Base-by-base conservation (phyloP, 805 yeast genomes). In the Candida boleticola region DNA sequence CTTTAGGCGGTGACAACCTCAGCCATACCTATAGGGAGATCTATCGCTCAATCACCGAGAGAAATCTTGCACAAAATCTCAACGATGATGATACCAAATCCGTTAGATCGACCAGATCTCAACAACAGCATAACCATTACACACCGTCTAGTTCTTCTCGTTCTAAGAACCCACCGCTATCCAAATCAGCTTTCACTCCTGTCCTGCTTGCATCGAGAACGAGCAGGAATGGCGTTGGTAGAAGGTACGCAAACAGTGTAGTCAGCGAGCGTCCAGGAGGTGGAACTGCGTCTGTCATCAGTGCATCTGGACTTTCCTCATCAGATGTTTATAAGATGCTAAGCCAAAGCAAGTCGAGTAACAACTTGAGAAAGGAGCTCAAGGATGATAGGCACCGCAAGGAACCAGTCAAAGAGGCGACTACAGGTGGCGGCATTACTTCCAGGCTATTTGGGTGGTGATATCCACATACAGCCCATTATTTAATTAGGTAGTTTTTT, bases 391-490 rank as follows among this genome's bases (percentile, higher is more conserved):
- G 11, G 27, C 27, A 23, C n/a, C n/a, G n/a, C n/a, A n/a, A n/a
- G n/a, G n/a, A n/a, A n/a, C 20, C 18, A 11, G 31, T 11, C 19
- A 22, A 31, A 3, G 41, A 36, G 14, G 27, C 40, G 13, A 29
- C 32, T 29, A 11, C 27, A 25, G 32, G 38, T 14, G 37, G 47
- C 21, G 52, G 63, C 5, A 49, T 62, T 36, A 53, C 65, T 9
- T 51, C 61, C 2, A 49, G 68, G 34, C 47, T 69, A 9, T 68
- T 69, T 51, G 74, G 74, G 4, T 69, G 75, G 74, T 68, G 39
- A 47, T 14, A 10, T 17, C 19, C 6, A 29, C 6, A 7, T 13
- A 26, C 33, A 35, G n/a, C n/a, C n/a, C n/a, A n/a, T n/a, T n/a
- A n/a, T n/a, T n/a, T n/a, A n/a, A n/a, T n/a, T n/a, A n/a, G n/a